Conservation (phyloP, 164 flowering plant genomes). For the Paratinospora sagittata region DNA sequence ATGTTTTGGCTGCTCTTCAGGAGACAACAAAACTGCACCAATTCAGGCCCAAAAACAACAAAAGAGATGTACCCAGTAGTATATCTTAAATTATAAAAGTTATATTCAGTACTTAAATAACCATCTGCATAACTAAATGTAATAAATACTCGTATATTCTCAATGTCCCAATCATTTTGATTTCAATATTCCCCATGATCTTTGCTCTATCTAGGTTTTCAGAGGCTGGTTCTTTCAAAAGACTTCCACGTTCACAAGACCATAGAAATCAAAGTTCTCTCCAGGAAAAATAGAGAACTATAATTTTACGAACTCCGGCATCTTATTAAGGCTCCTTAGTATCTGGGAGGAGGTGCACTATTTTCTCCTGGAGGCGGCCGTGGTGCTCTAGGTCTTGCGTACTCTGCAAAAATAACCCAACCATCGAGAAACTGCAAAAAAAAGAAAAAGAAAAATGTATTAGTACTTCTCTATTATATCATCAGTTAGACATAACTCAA, state of each 20-base stretch:
- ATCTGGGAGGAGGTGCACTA: constrained; percentile 18
- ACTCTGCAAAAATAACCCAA: constrained; percentile 55
- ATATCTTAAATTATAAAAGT: no score
- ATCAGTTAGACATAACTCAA: no score
- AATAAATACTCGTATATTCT: neutral
- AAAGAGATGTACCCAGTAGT: neutral
- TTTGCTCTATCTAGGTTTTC: neutral
- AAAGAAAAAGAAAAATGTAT: neutral
- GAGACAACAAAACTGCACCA: neutral
- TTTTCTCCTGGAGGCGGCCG: constrained; percentile 23
- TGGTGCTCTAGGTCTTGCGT: constrained; percentile 49
- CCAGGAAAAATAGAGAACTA: constrained; percentile 4
- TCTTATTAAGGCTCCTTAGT: neutral
- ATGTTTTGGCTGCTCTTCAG: neutral
- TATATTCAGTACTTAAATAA: neutral
- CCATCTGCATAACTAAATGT: neutral
- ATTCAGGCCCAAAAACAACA: neutral
- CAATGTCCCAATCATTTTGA: neutral
- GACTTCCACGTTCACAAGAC: neutral
- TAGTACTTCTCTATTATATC: neutral
- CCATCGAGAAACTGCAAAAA: constrained; percentile 43
- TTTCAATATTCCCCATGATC: neutral
- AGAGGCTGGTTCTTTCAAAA: neutral
- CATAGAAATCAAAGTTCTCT: neutral
- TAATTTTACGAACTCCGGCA: neutral